A percentile compares a stretch with the other conserved stretches of the same genome.
phyloP scores from a whole-genome alignment of 345 rosid genomes.

The Abelmoschus esculentus region DNA sequence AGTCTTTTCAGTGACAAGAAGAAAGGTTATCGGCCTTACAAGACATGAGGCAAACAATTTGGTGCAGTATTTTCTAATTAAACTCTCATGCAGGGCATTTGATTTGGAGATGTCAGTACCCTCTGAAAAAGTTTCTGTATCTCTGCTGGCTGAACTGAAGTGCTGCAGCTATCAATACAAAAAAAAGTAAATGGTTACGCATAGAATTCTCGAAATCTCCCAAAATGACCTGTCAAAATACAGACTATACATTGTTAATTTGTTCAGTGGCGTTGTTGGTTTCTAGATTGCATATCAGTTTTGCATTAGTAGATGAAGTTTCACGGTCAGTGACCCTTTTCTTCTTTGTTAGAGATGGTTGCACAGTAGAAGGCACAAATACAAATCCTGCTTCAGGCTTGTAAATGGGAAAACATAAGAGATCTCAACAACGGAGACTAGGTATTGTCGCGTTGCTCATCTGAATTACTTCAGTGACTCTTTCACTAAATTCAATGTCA shows the following conservation, averaged over 20 bases:
- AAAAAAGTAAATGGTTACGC: neutral
- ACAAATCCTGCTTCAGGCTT: neutral
- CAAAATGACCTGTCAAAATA: too few species aligned
- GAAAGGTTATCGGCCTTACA: slow-evolving; percentile 23
- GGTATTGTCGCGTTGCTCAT: neutral
- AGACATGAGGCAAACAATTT: slow-evolving; percentile 27
- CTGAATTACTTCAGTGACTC: neutral
- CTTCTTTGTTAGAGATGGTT: neutral
- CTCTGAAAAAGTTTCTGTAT: slow-evolving; percentile 12
- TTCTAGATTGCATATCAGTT: neutral
- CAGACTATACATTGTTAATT: neutral
- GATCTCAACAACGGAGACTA: neutral
- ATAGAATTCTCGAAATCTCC: too few species aligned
- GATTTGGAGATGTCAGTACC: slow-evolving; percentile 9
- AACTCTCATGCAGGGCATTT: slow-evolving; percentile 15
- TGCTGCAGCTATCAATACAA: slow-evolving; percentile 17
- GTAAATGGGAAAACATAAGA: neutral
- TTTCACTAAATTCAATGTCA: neutral
- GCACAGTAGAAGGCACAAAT: neutral
- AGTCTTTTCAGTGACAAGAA: neutral
- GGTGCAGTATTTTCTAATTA: slow-evolving; percentile 34
- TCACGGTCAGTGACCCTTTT: neutral
- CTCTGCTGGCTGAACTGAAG: slow-evolving; percentile 9
- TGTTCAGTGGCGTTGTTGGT: neutral
- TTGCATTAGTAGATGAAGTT: neutral